These are phyloP conservation scores for Leccinum subspadiceum DNA, from an alignment of 1,284 basidiomycete species.

Conservation along the genomic window DNA sequence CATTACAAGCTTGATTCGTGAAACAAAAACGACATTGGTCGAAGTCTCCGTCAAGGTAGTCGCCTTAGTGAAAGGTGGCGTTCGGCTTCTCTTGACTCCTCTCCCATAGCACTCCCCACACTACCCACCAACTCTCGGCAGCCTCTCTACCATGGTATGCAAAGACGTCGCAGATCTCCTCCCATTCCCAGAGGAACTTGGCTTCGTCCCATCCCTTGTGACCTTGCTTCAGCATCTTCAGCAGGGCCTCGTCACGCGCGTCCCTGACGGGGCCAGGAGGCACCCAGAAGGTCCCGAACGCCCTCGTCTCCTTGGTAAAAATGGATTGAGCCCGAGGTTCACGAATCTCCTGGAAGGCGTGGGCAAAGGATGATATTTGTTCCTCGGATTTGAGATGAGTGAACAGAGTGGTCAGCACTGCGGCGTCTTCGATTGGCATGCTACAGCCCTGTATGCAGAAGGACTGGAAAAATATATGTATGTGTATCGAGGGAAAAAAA, in stretches of 20 bases:
- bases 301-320: slow-evolving; percentile 29
- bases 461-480: slow-evolving; percentile 25
- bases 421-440: slow-evolving; percentile 41
- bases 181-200: slow-evolving; percentile 40
- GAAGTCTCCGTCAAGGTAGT: background rate
- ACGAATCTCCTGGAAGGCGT: slow-evolving; percentile 46
- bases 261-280: slow-evolving; percentile 40
- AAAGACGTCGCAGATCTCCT: slow-evolving; percentile 42
- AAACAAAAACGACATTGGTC: background rate
- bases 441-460: slow-evolving; percentile 35
- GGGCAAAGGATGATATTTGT: slow-evolving; percentile 40
- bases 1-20: background rate
- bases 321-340: slow-evolving; percentile 30
- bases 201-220: slow-evolving; percentile 33
- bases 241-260: slow-evolving; percentile 39
- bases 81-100: slow-evolving; percentile 23
- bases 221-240: slow-evolving; percentile 25
- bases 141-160: slow-evolving; percentile 45
- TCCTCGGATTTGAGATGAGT: slow-evolving; percentile 38
- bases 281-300: slow-evolving; percentile 27
- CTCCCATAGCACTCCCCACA: slow-evolving; percentile 41
- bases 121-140: slow-evolving; percentile 49
- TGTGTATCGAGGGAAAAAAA: background rate
- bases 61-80: slow-evolving; percentile 7
- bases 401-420: slow-evolving; percentile 45